phyloP scores from a whole-genome alignment of 139 green algal genomes.

The Micractinium conductrix region DNA sequence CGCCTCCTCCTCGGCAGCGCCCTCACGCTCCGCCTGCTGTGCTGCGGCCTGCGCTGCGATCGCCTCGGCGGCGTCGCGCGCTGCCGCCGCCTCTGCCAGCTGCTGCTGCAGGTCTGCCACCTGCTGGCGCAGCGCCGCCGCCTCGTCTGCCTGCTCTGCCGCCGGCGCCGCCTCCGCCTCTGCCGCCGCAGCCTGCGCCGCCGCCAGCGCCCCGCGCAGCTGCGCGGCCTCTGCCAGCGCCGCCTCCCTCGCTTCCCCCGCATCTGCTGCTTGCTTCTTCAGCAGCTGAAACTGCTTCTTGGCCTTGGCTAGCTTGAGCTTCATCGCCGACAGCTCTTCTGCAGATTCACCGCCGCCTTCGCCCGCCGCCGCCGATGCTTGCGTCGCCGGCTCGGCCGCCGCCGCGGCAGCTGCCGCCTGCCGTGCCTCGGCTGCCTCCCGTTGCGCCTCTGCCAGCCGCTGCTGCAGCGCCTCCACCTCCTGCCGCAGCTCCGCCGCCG shows the following conservation, averaged over 20 bases:
- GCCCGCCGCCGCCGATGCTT: not conserved
- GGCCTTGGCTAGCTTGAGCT: constrained; percentile 31
- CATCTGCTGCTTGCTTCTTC: constrained; percentile 39
- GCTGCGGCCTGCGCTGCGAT: not conserved
- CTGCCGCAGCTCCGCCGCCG: not conserved
- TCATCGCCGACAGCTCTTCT: constrained; percentile 32
- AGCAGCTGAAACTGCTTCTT: constrained; percentile 42
- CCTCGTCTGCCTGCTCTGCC: not conserved
- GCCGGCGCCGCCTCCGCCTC: not conserved
- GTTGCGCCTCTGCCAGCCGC: constrained; percentile 10
- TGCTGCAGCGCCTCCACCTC: constrained; percentile 19
- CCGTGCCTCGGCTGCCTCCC: not conserved
- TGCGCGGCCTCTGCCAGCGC: constrained; percentile 6
- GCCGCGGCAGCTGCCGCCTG: not conserved
- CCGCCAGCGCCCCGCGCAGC: constrained; percentile 10
- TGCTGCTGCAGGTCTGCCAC: constrained; percentile 4
- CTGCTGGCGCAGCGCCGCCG: not conserved
- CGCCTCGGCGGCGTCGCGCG: not conserved
- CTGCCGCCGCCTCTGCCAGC: not conserved
- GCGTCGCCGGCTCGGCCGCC: not conserved
- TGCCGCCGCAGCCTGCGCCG: not conserved
- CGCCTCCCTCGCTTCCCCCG: not conserved
- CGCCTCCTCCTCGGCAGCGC: not conserved
- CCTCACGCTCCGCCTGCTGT: not conserved
- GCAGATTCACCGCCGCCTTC: not conserved